Base-by-base conservation (phyloP, 495 filamentous ascomycete species). In the Ramalina intermedia region DNA sequence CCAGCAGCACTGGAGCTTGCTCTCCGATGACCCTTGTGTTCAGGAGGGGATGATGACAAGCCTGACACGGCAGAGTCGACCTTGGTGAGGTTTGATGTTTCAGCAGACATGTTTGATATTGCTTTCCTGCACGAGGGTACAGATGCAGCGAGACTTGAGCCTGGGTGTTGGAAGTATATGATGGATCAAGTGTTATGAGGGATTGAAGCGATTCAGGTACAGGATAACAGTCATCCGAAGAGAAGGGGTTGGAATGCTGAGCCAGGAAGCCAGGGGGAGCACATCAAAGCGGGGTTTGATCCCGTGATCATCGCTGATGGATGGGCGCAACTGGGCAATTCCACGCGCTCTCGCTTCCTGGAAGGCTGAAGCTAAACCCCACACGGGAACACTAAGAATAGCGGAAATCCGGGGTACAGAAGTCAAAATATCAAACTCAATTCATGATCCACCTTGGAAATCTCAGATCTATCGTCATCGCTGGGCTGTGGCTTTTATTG, bases 21-120 rank as follows among this genome's bases (percentile, higher is more conserved):
- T 55, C 86, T 75, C 55, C 77, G 71, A 60, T 82, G 78, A 35
- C 66, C 68, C 52, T 68, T 72, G 52, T 65, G 61, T 57, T 86
- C 80, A 55, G 79, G 74, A 36, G 79, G 70, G 17, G 79, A 77
- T 55, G 77, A 75, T 41, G 81, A 76, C 59, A 86, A 68, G 62
- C 84, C 86, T 60, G 83, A 80, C 58, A 88, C 75, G 74, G 83
- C 84, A 37, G 85, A 89, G 66, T 93, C 87, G 69, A 91, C 80
- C 70, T 88, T 90, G 66, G 75, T 76, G 59, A 88, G 77, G 55
- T 56, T 43, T 52, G 53, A 53, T 42, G 61, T 56, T 54, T 76
- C 77, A 63, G 75, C 77, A 57, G 79, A 73, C 78, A 84, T 83
- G 70, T 47, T 74, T 66, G 55, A 55, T 57, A 46, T 42, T 21